A percentile compares a stretch with the other conserved stretches of the same genome.
phyloP scores from a whole-genome alignment of 331 rosid species.

The Stylosanthes scabra region DNA sequence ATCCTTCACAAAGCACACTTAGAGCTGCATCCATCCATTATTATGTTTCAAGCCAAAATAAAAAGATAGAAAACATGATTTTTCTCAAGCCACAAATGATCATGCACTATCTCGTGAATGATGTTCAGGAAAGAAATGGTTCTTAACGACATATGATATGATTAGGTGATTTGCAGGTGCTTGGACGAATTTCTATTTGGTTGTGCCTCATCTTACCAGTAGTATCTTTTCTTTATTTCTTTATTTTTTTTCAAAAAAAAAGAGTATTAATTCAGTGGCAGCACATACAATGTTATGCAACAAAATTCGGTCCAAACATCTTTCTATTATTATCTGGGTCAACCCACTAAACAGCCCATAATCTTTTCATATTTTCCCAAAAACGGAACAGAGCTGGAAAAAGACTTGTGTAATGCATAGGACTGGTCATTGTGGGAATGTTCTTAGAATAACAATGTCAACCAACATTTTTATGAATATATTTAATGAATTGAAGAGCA shows the following conservation, averaged over 20 bases:
- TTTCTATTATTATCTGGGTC: conserved; percentile 13
- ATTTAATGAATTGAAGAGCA: background rate
- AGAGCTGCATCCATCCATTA: background rate
- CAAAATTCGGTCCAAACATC: conserved; percentile 3
- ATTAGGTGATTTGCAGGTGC: background rate
- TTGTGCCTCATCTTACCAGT: background rate
- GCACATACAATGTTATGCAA: background rate
- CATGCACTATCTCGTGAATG: background rate
- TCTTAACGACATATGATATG: background rate
- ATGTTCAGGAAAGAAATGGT: conserved; percentile 6
- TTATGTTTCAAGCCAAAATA: background rate
- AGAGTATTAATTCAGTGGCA: background rate
- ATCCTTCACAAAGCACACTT: background rate
- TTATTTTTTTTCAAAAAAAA: no score
- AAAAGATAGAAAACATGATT: background rate
- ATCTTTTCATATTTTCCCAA: background rate
- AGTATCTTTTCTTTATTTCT: background rate
- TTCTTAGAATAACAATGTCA: background rate
- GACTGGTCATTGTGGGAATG: conserved; percentile 21
- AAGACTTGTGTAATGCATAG: conserved; percentile 26
- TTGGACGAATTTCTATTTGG: background rate
- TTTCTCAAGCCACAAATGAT: background rate
- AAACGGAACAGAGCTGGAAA: conserved; percentile 1
- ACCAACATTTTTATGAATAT: background rate
- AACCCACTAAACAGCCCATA: background rate